phyloP scores from a whole-genome alignment of 768 basidiomycete species.

The Suillus fuscotomentosus region DNA sequence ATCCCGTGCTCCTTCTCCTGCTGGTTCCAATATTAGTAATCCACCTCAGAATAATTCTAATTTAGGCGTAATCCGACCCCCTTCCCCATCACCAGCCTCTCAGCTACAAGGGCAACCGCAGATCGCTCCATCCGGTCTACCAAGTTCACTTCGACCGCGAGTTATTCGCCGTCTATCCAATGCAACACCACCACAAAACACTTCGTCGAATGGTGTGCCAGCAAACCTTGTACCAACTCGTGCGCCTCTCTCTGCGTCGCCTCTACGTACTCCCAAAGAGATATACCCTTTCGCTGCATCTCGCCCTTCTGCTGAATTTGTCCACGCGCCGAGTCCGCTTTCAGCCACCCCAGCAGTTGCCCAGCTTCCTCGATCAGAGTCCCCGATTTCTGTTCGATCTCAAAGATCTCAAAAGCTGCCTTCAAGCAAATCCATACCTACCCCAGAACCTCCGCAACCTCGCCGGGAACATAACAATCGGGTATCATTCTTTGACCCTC shows the following conservation, averaged over 20 bases:
- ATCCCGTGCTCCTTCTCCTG: slow-evolving; percentile 43
- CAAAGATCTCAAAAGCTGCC: slow-evolving; percentile 25
- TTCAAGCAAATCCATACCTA: slow-evolving; percentile 27
- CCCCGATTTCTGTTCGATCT: slow-evolving; percentile 10
- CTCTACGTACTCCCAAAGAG: slow-evolving; percentile 21
- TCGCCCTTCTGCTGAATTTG: slow-evolving; percentile 18
- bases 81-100: slow-evolving; percentile 24
- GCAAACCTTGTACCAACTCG: slow-evolving; percentile 25
- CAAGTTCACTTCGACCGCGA: slow-evolving; percentile 35
- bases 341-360: slow-evolving; percentile 11
- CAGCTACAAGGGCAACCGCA: slow-evolving; percentile 18
- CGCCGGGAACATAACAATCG: slow-evolving; percentile 66
- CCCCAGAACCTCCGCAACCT: slow-evolving; percentile 31
- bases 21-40: slow-evolving; percentile 24
- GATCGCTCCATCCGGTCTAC: slow-evolving; percentile 17
- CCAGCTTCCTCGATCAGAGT: slow-evolving; percentile 18
- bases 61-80: slow-evolving; percentile 11
- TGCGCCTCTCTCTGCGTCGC: slow-evolving; percentile 20
- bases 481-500: slow-evolving; percentile 80
- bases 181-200: slow-evolving; percentile 30
- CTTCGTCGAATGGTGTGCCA: slow-evolving; percentile 26
- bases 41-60: slow-evolving; percentile 23
- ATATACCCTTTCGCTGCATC: slow-evolving; percentile 10
- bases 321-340: slow-evolving; percentile 19
- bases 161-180: slow-evolving; percentile 44